Base-by-base conservation (phyloP, 352 stramenopile genomes). In the Sclerospora graminicola region DNA sequence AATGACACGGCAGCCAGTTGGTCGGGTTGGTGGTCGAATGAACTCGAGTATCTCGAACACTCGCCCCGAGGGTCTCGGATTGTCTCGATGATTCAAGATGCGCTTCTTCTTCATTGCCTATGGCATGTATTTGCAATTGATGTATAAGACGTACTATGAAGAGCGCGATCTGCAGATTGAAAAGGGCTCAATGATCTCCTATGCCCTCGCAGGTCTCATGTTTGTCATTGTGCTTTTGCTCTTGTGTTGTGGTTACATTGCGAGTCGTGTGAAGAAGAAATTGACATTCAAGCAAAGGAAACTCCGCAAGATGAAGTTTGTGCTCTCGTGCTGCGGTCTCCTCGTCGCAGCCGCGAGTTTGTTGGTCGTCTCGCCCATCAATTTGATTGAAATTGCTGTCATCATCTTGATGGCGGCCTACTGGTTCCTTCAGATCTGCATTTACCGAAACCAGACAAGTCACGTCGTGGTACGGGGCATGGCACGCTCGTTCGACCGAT, bases 251-350 rank as follows among this genome's bases (percentile, higher is more conserved):
- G 80, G 77, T 8, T 92, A 92, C 63, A 84, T 83, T 35, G 69
- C 79, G 21, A 89, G 73, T 37, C 78, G 81, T 35, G 67, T 93
- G 42, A 87, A 82, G 45, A 93, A 93, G 72, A 89, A 89, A 68
- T 77, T 86, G 74, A 82, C 76, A 16, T 87, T 93, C 63, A 90
- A 89, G 65, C 81, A 93, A 52, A 82, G 77, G 60, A 90, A 90
- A 60, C 49, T 93, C 33, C 78, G 81, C 26, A 93, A 89, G 75
- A 88, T 89, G 57, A 93, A 93, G 63, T 93, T 93, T 21, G 40
- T 84, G 20, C 56, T 93, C 10, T 67, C 66, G 30, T 90, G 80
- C 49, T 79, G 64, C 41, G 71, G 73, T 32, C 59, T 92, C 45
- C 38, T 82, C 11, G 27, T 87, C 18, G 66, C 70, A 4, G 10